Evolutionary conservation across 805 yeast genomes (phyloP), one percentile per base, ranked within the genome.

Genomic region (Saturnispora serradocipensis): DNA sequence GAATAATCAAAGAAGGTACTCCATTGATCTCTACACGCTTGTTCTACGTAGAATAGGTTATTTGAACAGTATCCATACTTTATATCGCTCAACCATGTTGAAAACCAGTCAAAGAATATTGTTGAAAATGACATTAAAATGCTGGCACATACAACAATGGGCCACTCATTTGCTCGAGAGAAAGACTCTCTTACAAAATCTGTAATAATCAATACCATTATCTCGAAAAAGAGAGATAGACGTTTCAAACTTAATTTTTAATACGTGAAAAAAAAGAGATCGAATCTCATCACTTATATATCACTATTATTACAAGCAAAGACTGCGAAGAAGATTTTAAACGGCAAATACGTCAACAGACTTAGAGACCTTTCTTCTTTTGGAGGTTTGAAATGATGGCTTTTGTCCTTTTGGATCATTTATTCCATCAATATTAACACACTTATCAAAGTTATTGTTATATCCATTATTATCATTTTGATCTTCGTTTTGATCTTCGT

Each of bases 71-170:
- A 56, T 0, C 86, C 86, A 53, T 71, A 73, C 48, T 76, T 74
- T 44, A 77, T 53, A 56, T 79, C 84, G 52, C 77, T 72, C 44
- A 81, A 63, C 71, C 75, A 71, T 24, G 72, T 76, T 1, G 81
- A 69, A 0, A 69, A 54, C 55, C 77, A 71, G 56, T 81, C 83
- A 24, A 81, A 67, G 18, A 70, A 54, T 0, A 80, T 69, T 0
- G 84, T 72, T 3, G 73, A 55, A 27, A 74, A 66, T 0, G 86
- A 84, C 46, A 77, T 70, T 0, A 67, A 18, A 1, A 79, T 55
- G 4, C 83, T 74, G 48, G 76, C 69, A 0, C 67, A 54, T 0
- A 77, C 64, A 9, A 81, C 60, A 0, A 75, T 71, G 3, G 72
- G 45, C 84, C 85, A 84, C 51, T 74, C 53, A 38, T 53, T 55